Evolutionary conservation across 768 basidiomycete species (phyloP).

Genomic region (Tricholoma matsutake): DNA sequence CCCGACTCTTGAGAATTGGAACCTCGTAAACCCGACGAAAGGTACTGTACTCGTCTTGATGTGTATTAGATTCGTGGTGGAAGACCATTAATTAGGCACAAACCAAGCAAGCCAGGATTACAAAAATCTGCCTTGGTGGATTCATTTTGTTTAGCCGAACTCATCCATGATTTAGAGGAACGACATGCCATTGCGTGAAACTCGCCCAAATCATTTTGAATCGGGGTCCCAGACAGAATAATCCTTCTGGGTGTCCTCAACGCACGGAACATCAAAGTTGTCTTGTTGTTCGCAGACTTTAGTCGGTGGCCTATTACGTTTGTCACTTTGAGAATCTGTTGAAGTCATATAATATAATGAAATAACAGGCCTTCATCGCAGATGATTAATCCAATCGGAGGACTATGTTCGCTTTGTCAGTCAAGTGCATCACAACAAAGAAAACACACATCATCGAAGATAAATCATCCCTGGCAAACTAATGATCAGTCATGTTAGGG

Average conservation of each 20-base stretch:
- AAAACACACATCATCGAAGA: constrained; percentile 58
- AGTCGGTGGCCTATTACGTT: constrained; percentile 71
- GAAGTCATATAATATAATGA: too few relatives aligned
- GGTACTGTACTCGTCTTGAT: constrained; percentile 65
- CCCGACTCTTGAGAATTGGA: constrained; percentile 84
- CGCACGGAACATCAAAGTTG: constrained; percentile 78
- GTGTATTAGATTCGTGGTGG: neutral
- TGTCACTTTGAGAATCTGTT: neutral
- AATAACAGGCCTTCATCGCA: constrained; percentile 81
- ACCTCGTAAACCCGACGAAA: constrained; percentile 83
- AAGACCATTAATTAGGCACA: constrained; percentile 7
- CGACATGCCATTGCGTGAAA: constrained; percentile 89
- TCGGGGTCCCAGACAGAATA: constrained; percentile 94
- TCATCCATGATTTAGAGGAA: neutral
- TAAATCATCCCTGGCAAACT: constrained; percentile 37
- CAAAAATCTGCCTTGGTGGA: constrained; percentile 82
- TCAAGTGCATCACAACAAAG: neutral
- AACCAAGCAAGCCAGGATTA: constrained; percentile 88
- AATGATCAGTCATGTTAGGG: neutral
- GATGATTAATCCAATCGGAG: constrained; percentile 88
- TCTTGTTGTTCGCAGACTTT: constrained; percentile 90
- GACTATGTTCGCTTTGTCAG: constrained; percentile 40
- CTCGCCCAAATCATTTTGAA: constrained; percentile 94
- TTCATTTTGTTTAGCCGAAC: neutral
- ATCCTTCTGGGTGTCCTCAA: constrained; percentile 74